Evolutionary conservation across 768 basidiomycete species (phyloP).

Genomic region (Tylopilus sp.): DNA sequence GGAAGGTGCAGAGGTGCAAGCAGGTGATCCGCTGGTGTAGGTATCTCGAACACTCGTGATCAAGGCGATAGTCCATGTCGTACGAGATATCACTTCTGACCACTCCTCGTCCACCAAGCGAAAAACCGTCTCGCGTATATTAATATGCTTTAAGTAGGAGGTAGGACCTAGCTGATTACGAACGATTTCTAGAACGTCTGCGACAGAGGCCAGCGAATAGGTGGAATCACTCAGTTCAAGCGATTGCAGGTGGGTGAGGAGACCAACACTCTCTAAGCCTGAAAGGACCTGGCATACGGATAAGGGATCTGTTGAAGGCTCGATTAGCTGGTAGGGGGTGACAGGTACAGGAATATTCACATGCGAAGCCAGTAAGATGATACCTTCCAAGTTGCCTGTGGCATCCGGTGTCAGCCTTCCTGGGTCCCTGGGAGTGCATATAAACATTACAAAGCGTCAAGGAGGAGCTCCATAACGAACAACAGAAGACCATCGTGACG

Average conservation of each 20-base stretch:
- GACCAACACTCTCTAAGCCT: not conserved
- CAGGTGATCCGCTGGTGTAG: slow-evolving; percentile 45
- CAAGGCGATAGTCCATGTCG: not conserved
- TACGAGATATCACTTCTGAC: not conserved
- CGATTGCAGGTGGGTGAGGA: not conserved
- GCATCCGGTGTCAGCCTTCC: too few species aligned
- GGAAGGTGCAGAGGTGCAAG: slow-evolving; percentile 25
- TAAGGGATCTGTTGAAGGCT: not conserved
- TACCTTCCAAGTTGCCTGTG: too few species aligned
- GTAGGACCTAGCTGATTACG: not conserved
- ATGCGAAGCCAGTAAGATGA: too few species aligned
- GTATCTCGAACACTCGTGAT: slow-evolving; percentile 6
- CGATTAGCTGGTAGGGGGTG: too few species aligned
- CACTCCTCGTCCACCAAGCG: slow-evolving; percentile 2
- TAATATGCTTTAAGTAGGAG: not conserved
- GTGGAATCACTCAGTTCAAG: not conserved
- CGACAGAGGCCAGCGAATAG: not conserved
- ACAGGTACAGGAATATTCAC: too few species aligned
- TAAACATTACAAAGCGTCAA: too few species aligned
- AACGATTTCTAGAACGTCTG: not conserved
- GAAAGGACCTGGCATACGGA: not conserved
- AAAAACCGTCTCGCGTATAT: not conserved
- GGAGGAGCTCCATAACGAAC: too few species aligned
- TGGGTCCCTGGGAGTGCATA: too few species aligned
- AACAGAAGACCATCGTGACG: too few species aligned